Evolutionary conservation across 805 yeast species (phyloP), one percentile per base, ranked within the genome.

Genomic region (Ogataea paradorogensis): DNA sequence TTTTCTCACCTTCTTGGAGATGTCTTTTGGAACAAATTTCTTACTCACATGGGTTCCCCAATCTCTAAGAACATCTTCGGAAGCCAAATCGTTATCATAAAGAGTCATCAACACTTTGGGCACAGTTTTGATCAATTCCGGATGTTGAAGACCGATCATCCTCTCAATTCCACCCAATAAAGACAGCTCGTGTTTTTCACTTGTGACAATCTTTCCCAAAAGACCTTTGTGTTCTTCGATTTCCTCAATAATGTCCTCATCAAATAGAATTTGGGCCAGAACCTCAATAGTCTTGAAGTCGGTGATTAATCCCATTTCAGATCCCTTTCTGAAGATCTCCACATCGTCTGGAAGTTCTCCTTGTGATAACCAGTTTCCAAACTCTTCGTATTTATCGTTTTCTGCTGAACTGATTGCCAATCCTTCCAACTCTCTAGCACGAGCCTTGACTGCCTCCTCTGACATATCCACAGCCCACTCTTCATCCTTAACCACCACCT

Each of bases 401-500:
- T 67, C 76, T 15, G 53, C 73, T 9, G 52, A 42, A 45, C 63
- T 65, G 24, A 68, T 42, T 40, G 63, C 65, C 39, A 77, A 69
- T 16, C 81, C 88, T 65, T 88, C 95, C 50, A 89, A 73, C 62
- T 86, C 95, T 55, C 79, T 70, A 31, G 95, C 96, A 68, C 99
- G 85, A 32, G 85, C 88, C 60, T 84, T 82, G 50, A 91, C 87
- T 43, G 98, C 98, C 68, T 89, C 98, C 63, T 86, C 93, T 34
- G 95, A 85, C 77, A 90, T 87, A 65, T 91, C 99, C 30, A 90
- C 96, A 14, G 96, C 88, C 98, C 98, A 91, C 51, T 87, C 95
- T 52, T 86, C 97, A 60, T 89, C 96, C 49, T 82, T 81, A 39
- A 85, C 84, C 46, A 76, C 80, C 44, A 78, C 76, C 35, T 76